phyloP scores from a whole-genome alignment of 352 stramenopile genomes.

The Elongisporangium anandrum region DNA sequence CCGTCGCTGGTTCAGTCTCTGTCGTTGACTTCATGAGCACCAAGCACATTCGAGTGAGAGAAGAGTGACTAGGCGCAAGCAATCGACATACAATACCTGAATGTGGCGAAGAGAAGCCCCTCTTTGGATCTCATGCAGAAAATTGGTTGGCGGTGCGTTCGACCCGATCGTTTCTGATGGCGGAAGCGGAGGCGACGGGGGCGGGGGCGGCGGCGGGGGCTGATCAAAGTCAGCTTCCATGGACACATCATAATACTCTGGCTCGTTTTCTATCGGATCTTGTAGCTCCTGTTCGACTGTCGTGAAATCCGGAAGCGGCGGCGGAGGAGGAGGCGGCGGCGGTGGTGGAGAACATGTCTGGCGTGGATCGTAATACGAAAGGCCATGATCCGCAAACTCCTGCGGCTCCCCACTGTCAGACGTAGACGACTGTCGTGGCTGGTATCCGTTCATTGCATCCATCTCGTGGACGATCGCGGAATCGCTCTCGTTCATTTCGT shows the following conservation, averaged over 20 bases:
- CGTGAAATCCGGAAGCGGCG: constrained; percentile 1
- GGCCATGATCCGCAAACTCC: constrained; percentile 39
- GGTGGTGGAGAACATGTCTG: constrained; percentile 12
- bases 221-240: background rate
- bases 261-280: background rate
- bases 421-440: constrained; percentile 3
- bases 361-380: constrained; percentile 58
- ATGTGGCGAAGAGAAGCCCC: constrained; percentile 19
- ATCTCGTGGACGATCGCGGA: constrained; percentile 17
- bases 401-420: constrained; percentile 4
- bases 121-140: constrained; percentile 31
- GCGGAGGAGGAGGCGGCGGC: constrained; percentile 19
- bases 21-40: background rate
- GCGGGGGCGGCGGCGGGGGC: constrained; percentile 7
- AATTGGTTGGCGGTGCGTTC: constrained; percentile 8
- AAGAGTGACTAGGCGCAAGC: too few species aligned
- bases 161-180: constrained; percentile 11
- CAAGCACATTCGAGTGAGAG: too few species aligned
- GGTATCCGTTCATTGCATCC: constrained; percentile 9
- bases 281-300: background rate
- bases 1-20: constrained; percentile 3
- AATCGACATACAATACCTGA: constrained; percentile 3
- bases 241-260: background rate
- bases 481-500: constrained; percentile 23
- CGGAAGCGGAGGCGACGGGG: constrained; percentile 7